Percentiles rank a stretch among this genome's conserved stretches.
phyloP scores from a whole-genome alignment of 208 protist genomes.

The Naegleria gruberi region DNA sequence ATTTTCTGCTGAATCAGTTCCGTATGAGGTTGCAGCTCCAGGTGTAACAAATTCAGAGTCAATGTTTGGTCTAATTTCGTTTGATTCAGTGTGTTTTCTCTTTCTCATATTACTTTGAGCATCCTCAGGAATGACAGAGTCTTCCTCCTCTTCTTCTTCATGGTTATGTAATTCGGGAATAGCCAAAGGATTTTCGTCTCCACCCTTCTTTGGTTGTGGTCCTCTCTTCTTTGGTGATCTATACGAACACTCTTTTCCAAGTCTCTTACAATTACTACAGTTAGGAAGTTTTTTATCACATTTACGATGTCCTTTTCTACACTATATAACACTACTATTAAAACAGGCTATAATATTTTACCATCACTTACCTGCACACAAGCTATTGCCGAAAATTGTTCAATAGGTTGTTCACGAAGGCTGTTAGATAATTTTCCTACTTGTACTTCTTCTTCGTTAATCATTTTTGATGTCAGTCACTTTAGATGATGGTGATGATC shows the following conservation, averaged over 20 bases:
- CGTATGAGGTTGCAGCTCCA: not conserved
- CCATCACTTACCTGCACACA: not conserved
- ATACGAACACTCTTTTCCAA: not conserved
- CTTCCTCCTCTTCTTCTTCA: not conserved
- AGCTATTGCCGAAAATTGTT: not conserved
- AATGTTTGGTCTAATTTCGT: not conserved
- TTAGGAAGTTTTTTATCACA: not conserved
- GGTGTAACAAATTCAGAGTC: not conserved
- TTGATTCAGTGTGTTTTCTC: not conserved
- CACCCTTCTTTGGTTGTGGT: not conserved
- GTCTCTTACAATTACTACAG: not conserved
- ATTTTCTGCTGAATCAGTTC: not conserved
- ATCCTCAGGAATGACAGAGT: not conserved
- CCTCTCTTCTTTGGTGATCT: constrained; percentile 2
- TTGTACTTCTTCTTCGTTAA: not conserved
- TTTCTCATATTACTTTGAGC: not conserved
- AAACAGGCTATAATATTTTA: not conserved
- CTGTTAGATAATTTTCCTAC: not conserved
- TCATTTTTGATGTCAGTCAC: not conserved
- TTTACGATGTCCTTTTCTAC: not conserved
- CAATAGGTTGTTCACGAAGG: not conserved
- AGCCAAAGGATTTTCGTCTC: not conserved
- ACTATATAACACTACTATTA: not conserved
- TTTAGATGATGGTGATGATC: not conserved
- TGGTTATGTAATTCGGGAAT: not conserved